Conservation (phyloP, 257 asterid species). For the Haberlea rhodopensis region DNA sequence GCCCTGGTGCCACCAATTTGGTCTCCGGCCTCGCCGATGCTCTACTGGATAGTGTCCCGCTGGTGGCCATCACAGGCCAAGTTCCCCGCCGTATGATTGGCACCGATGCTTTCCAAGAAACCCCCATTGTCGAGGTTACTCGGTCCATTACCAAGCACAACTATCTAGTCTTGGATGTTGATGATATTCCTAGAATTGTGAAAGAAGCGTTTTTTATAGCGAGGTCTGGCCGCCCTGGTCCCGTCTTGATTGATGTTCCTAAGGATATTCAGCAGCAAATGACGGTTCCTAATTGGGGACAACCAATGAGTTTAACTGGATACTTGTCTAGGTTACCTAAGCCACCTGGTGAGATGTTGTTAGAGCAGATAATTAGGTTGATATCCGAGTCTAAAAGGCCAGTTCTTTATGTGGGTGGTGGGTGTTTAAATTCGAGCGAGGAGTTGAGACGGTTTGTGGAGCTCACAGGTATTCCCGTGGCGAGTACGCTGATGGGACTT, state of each 20-base stretch:
- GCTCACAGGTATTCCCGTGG: conserved; percentile 74
- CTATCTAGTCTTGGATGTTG: conserved; percentile 65
- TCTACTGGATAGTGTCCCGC: conserved; percentile 63
- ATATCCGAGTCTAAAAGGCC: conserved; percentile 64
- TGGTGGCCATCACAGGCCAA: conserved; percentile 86
- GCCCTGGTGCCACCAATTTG: conserved; percentile 89
- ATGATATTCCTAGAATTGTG: conserved; percentile 68
- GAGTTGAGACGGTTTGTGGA: conserved; percentile 65
- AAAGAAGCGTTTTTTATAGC: conserved; percentile 64
- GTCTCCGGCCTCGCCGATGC: conserved; percentile 82
- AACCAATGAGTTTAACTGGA: conserved; percentile 56
- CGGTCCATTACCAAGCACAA: conserved; percentile 81
- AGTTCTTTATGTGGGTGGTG: conserved; percentile 81
- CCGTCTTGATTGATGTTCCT: conserved; percentile 73
- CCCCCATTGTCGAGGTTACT: conserved; percentile 79
- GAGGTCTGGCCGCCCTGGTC: conserved; percentile 73
- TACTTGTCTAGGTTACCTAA: conserved; percentile 61
- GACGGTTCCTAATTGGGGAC: conserved; percentile 73
- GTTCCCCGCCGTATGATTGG: conserved; percentile 86
- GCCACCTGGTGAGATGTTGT: conserved; percentile 37
- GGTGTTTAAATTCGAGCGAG: conserved; percentile 67
- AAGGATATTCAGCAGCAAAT: conserved; percentile 81
- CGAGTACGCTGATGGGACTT: conserved; percentile 77
- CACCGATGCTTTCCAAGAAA: conserved; percentile 82
- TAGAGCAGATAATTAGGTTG: conserved; percentile 60